These are phyloP conservation scores for Termitomyces sp. DNA, from an alignment of 1,284 basidiomycete species.

Conservation along the genomic window DNA sequence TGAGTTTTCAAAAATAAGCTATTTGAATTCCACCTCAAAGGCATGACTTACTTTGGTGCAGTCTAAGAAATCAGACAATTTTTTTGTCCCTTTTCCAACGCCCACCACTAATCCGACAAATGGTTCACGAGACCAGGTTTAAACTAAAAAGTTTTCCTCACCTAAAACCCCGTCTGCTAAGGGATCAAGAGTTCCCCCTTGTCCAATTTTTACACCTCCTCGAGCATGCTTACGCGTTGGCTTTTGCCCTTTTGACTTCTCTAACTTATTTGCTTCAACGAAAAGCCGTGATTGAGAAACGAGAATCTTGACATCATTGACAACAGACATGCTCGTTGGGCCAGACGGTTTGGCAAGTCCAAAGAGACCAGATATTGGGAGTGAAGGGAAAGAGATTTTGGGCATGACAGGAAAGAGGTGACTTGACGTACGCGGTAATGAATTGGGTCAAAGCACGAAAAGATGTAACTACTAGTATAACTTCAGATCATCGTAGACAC, in stretches of 20 bases:
- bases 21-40: slow-evolving; percentile 4
- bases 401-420: slow-evolving; percentile 40
- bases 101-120: slow-evolving; percentile 69
- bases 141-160: slow-evolving; percentile 24
- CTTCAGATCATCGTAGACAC: too few relatives aligned
- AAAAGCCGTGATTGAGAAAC: slow-evolving; percentile 80
- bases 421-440: too few relatives aligned
- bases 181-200: slow-evolving; percentile 95
- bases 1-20: slow-evolving; percentile 29
- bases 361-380: slow-evolving; percentile 79
- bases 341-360: slow-evolving; percentile 85
- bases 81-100: slow-evolving; percentile 88
- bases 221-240: slow-evolving; percentile 36
- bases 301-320: slow-evolving; percentile 84
- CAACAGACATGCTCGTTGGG: slow-evolving; percentile 85
- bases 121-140: slow-evolving; percentile 4
- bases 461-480: too few relatives aligned
- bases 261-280: slow-evolving; percentile 52
- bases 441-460: too few relatives aligned
- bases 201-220: slow-evolving; percentile 73
- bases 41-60: slow-evolving; percentile 74
- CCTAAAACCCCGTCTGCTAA: slow-evolving; percentile 92
- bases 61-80: slow-evolving; percentile 78
- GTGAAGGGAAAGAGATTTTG: slow-evolving; percentile 43
- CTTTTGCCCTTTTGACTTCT: slow-evolving; percentile 34